Base-by-base conservation (phyloP, 2,329 filamentous ascomycete genomes). In the Venturia asperata region DNA sequence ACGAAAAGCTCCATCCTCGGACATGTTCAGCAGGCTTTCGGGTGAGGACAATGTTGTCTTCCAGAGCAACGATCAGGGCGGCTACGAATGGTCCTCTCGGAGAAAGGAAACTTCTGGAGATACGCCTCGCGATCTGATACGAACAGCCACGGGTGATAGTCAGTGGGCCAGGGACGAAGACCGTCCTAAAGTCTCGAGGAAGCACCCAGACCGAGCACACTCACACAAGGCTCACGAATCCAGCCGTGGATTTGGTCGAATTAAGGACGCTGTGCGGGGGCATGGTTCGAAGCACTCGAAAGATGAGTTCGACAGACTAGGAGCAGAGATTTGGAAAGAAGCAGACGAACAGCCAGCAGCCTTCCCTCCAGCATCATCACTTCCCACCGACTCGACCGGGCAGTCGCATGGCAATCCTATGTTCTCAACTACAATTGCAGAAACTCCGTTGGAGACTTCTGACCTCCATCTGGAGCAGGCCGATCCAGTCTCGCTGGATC, bases 251-350 rank as follows among this genome's bases (percentile, higher is more conserved):
- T 82, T 96, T 65, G 90, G 89, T 1, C 87, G 90, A 43, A 92
- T 97, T 74, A 92, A 92, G 72, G 91, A 93, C 72, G 91, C 87
- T 2, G 89, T 96, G 43, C 75, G 77, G n/a, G 74, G 73, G 15
- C 77, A 80, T 67, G 56, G 64, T 13, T 73, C 77, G 21, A 79
- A 75, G 63, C 67, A 73, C 15, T 71, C 73, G 0, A 77, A 74
- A 66, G 74, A 77, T 1, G 74, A 75, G 10, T 73, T 74, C 34
- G 66, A 69, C 11, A 71, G 73, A 73, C 52, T 13, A 11, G 45
- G 13, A 42, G 30, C 60, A 17, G 27, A 62, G 49, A 43, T 10
- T 34, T 61, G 41, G 24, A 45, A 63, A 61, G 42, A 47, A n/a
- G 24, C n/a, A 37, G 62, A 66, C n/a, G 34, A 30, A 27, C 24